Evolutionary conservation across 495 filamentous ascomycete genomes (phyloP), one percentile per base, ranked within the genome.

Genomic region (Friedmanniomyces endolithicus): DNA sequence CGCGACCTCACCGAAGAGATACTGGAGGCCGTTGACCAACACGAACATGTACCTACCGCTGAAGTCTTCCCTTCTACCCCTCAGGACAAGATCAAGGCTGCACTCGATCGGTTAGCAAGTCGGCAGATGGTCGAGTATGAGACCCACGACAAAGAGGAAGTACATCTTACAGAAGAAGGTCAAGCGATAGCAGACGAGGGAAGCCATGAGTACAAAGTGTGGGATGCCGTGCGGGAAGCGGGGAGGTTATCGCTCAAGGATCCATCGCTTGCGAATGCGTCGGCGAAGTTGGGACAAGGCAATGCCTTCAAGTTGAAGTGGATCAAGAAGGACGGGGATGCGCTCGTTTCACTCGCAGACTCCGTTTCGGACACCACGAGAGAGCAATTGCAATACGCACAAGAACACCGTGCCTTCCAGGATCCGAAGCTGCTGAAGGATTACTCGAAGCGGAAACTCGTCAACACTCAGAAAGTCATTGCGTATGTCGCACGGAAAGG

Each of bases 231-330:
- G 17, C 75, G 81, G 58, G 75, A 80, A 56, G 83, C 86, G 34
- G 67, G 94, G 57, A 84, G 85, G 53, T 84, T 94, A 33, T 73
- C 94, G 64, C 82, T 95, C 55, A 74, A 78, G 58, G 89, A 96
- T 56, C 72, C 95, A 81, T 70, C 73, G 72, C 64, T 94, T 44
- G 87, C 88, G 61, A 85, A 86, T 70, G 84, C 82, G n/a, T 80
- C 82, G 47, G 83, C 85, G 53, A 94, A 89, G 69, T 72, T 96
- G 43, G 92, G 92, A n/a, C 87, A 90, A 67, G 88, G 89, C 50
- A 95, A 88, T 71, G 92, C 92, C 41, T 90, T 97, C 74, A 95
- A 89, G 76, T 83, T 86, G 65, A 89, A 87, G 64, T 98, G 92
- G 92, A 90, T 98, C 57, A 84, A 82, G 63, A 95, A 92, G 72